Base-by-base conservation (phyloP, 352 stramenopile species). In the Pythium dissimile region DNA sequence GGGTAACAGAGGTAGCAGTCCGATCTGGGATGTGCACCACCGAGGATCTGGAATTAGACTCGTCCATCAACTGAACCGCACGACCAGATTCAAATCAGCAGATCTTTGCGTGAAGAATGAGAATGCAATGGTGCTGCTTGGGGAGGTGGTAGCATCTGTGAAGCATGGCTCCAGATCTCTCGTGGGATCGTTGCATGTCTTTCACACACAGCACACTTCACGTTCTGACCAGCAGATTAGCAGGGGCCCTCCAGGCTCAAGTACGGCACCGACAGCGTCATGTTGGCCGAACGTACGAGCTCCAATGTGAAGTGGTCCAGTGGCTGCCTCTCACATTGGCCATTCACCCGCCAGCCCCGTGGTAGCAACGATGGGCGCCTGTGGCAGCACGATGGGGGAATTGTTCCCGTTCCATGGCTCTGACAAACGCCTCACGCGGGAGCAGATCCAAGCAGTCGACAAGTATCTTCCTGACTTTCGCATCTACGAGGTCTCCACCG, bases 401-500 rank as follows among this genome's bases (percentile, higher is more conserved):
- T n/a, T 55, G 4, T 55, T 46, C 26, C 48, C 35, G 18, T 55
- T 55, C 11, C 11, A 15, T 9, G 31, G 20, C 4, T 37, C 48
- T 11, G 21, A 35, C 1, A 62, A 44, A 23, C 35, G 26, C 1
- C 60, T 77, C 18, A 69, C 60, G 3, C 64, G 63, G 8, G 49
- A 59, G 15, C 59, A 83, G 55, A 59, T 67, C 7, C 31, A 61
- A 18, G 46, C 71, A 16, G 59, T 73, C 20, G 30, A 74, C 47
- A 69, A 67, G 59, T 71, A 72, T 52, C 30, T 84, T 11, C 42
- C 59, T 5, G 66, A 73, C 34, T 84, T 84, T 34, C 56, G 35
- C 1, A 75, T 77, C 64, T 59, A 72, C 23, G 65, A 76, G 20
- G 66, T 62, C 2, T 81, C 72, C n/a, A 75, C 64, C 1, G 32